Conservation (phyloP, 768 basidiomycete species). For the Kwoniella sp. region DNA sequence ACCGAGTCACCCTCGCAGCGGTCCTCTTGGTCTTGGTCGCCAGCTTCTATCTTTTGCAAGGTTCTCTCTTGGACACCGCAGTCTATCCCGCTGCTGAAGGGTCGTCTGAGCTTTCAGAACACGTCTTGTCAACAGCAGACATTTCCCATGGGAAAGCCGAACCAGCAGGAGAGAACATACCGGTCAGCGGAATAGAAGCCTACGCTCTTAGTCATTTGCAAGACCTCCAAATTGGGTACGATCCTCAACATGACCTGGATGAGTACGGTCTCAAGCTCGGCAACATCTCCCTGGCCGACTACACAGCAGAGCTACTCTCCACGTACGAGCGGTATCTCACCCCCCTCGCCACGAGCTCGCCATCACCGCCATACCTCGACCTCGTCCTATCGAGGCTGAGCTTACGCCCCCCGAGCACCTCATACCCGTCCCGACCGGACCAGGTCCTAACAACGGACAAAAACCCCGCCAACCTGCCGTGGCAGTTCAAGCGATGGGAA, state of each 20-base stretch:
- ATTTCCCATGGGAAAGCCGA: conserved; percentile 13
- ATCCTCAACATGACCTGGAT: conserved; percentile 16
- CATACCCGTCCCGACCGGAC: conserved; percentile 23
- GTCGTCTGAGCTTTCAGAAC: background rate
- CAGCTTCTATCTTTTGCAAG: too few species aligned
- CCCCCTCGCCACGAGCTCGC: background rate
- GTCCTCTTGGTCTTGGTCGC: too few species aligned
- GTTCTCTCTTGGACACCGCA: background rate
- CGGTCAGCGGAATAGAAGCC: conserved; percentile 18
- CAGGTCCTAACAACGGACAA: conserved; percentile 39
- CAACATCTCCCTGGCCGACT: conserved; percentile 19
- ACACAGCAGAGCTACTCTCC: conserved; percentile 25
- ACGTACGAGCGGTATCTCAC: conserved; percentile 26
- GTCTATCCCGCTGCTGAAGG: background rate
- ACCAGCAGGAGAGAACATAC: conserved; percentile 14
- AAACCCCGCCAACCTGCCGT: conserved; percentile 21
- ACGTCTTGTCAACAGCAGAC: background rate
- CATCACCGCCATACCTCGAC: conserved; percentile 12
- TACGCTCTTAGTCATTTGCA: conserved; percentile 22
- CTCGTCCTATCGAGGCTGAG: conserved; percentile 33
- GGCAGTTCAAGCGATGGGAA: conserved; percentile 32
- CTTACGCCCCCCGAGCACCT: conserved; percentile 26
- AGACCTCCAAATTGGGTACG: conserved; percentile 13
- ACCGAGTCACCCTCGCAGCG: too few species aligned
- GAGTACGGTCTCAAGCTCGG: conserved; percentile 26